Base-by-base conservation (phyloP, 2,329 filamentous ascomycete species). In the Malbranchea zuffiana region DNA sequence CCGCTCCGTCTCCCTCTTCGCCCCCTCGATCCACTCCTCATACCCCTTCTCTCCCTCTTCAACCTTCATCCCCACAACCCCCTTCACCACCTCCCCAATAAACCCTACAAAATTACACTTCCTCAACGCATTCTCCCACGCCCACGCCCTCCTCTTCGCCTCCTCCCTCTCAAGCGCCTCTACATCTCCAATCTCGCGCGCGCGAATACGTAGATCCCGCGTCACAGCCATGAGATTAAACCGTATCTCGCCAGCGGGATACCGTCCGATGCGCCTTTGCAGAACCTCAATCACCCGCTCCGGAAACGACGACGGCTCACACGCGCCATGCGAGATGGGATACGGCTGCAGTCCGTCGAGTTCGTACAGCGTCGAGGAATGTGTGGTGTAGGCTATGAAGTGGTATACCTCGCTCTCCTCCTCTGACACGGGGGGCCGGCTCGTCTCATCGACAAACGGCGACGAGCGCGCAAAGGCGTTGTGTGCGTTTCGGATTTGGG, bases 91-190 rank as follows among this genome's bases (percentile, higher is more conserved):
- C 66, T 95, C 86, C 8, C 84, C 86, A 3, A 88, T 82, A 52
- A 98, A 95, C 0, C 86, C 88, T 1, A 98, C 83, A 65, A 98
- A 98, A 61, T 98, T 98, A 61, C 94, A 88, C 50, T 82, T 69
- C 43, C 90, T 67, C 52, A 98, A 67, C 7, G 86, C 82, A 61
- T 98, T 98, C 71, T 98, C 90, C 71, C 90, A 95, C 55, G 78
- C 73, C 90, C 90, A 98, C 46, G 79, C 82, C 40, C 71, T 71
- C 35, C 90, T 72, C 74, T 93, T 94, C 54, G 74, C 70, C 65
- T 88, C 75, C 69, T 96, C 87, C 37, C 79, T 69, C 47, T 75
- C 76, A 47, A 96, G 61, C 59, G 78, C 67, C 54, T 94, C 87
- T 28, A 64, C 56, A 61, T 98, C 90, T 30, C 87, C 87, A 46